Evolutionary conservation across 2,329 filamentous ascomycete genomes (phyloP).

Genomic region (Lachnellula subtilissima): DNA sequence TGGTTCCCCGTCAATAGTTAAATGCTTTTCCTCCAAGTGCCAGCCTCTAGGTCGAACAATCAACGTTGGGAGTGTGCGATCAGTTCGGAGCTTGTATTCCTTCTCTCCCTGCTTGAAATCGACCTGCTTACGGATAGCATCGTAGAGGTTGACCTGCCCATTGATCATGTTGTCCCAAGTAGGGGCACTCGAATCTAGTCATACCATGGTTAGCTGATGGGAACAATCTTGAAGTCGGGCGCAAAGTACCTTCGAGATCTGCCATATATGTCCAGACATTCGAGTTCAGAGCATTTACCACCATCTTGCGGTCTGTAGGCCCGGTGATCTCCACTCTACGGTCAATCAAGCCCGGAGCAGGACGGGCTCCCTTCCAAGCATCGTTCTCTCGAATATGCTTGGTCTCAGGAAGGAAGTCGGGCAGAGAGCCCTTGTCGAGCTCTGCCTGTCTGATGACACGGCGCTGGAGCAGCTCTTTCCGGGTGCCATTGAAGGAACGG

Average conservation of each 20-base stretch:
- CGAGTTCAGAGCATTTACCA: slow-evolving; percentile 93
- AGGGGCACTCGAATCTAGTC: slow-evolving; percentile 80
- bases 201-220: slow-evolving; percentile 12
- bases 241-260: slow-evolving; percentile 77
- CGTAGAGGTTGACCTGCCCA: slow-evolving; percentile 95
- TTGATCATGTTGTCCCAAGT: slow-evolving; percentile 99
- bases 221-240: not conserved
- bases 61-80: slow-evolving; percentile 79
- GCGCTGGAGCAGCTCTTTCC: slow-evolving; percentile 83
- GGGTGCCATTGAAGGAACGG: slow-evolving; percentile 84
- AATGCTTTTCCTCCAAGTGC: slow-evolving; percentile 98
- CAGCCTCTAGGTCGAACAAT: slow-evolving; percentile 94
- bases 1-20: slow-evolving; percentile 90
- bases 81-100: slow-evolving; percentile 95
- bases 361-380: slow-evolving; percentile 87
- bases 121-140: slow-evolving; percentile 86
- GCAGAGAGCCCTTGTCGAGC: slow-evolving; percentile 82
- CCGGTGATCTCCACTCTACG: slow-evolving; percentile 95
- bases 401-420: slow-evolving; percentile 94
- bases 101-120: slow-evolving; percentile 95
- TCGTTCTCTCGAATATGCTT: slow-evolving; percentile 91
- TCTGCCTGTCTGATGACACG: slow-evolving; percentile 84
- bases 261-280: slow-evolving; percentile 99
- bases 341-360: slow-evolving; percentile 88
- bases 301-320: slow-evolving; percentile 97